Evolutionary conservation across 2,329 filamentous ascomycete genomes (phyloP), one percentile per base, ranked within the genome.

Genomic region (Phialemonium atrogriseum): DNA sequence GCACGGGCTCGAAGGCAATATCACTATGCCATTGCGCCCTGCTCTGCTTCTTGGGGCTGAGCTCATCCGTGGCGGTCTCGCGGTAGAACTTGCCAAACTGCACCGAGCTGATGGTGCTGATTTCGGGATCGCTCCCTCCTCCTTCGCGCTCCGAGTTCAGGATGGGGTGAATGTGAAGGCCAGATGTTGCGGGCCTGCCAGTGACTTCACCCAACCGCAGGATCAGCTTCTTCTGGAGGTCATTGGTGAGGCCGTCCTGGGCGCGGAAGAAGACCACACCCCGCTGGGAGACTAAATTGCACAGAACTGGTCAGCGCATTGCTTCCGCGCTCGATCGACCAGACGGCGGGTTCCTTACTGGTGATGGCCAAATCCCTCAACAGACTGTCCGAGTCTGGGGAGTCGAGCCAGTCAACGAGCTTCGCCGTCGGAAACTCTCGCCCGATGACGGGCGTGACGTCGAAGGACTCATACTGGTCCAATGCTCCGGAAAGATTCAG

Each of bases 291-390:
- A 79, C 73, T 77, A 20, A n/a, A n/a, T n/a, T 20, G n/a, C 8
- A 17, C 7, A 28, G 28, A 4, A 10, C 8, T 6, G 29, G 21
- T 12, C 5, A 21, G 12, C 13, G n/a, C 15, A 26, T 26, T 21
- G 21, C 12, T 4, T 12, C 13, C 3, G 12, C 16, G 12, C 4
- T 10, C 16, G 11, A 25, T 21, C 2, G 22, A 10, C 8, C 4
- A 10, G 10, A 11, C 5, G 5, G n/a, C n/a, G n/a, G n/a, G n/a
- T n/a, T n/a, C 37, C 61, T 42, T 56, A 81, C 77, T 70, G 1
- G 73, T 80, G 38, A 83, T 76, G 21, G 77, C 80, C 0, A 85
- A 59, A 43, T 84, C 80, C 1, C 73, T 66, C 15, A 84, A 49
- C 13, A 80, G 57, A 26, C 76, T 70, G 32, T 84, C 77, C 0